Base-by-base conservation (phyloP, 2,329 filamentous ascomycete genomes). In the Arachnomyces sp. region DNA sequence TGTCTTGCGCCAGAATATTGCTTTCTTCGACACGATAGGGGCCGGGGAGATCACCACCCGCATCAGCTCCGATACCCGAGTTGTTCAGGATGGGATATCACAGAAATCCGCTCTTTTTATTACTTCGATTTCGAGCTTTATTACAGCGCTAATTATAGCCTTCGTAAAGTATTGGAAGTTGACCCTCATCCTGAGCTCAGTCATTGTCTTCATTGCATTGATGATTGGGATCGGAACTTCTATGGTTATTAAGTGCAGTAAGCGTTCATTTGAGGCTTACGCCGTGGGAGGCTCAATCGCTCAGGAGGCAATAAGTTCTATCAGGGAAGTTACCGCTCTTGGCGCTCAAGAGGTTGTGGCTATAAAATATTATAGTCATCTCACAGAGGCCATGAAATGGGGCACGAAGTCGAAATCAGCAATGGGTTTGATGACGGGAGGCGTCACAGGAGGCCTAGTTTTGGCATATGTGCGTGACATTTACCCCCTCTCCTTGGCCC, bases 271-370 rank as follows among this genome's bases (percentile, higher is more conserved):
- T 35, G 72, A 82, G 38, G 78, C 86, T 0, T 95, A 94, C 54
- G 89, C 86, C 17, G 71, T 80, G 36, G 90, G 89, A 48, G 90
- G 89, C 42, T 89, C 83, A 2, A 76, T 96, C 9, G 90, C 87
- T 3, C 92, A 96, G 57, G 92, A 98, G 65, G 90, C 95, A 39
- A 77, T 98, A 54, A 89, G 86, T 61, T 95, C 89, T 1, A 84
- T 96, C 51, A 81, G 92, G 47, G 95, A 94, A 56, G 85, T 90
- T 6, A 80, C 86, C 6, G 90, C 92, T 25, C 96, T 95, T 55
- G 87, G 87, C 31, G 95, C 89, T 0, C 89, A 96, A 62, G 84
- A 90, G 41, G 88, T 89, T 48, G 75, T 96, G n/a, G 86, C 90
- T 8, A 75, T 75, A 46, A 83, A 90, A 60, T 96, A 96, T 58